These are phyloP conservation scores for Pythium aristosporum DNA, from an alignment of 352 stramenopile genomes.

Conservation along the genomic window DNA sequence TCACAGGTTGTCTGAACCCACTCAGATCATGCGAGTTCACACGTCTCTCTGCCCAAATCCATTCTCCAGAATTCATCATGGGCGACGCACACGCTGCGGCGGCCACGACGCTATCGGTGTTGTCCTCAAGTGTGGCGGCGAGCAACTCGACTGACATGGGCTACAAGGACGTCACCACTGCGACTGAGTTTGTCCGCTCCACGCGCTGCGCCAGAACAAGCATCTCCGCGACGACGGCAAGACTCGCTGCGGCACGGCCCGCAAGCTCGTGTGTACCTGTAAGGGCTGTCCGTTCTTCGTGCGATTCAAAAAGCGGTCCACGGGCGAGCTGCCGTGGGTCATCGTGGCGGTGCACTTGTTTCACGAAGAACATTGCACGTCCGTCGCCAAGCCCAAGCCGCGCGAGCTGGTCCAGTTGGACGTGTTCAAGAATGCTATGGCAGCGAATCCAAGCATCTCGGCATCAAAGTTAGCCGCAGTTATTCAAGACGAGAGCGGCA, in stretches of 20 bases:
- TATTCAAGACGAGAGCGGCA: neutral
- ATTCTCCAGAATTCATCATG: too few relatives aligned
- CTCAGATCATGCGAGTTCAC: too few relatives aligned
- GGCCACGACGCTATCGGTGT: neutral
- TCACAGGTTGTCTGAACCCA: too few relatives aligned
- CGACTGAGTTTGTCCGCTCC: neutral
- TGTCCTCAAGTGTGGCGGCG: neutral
- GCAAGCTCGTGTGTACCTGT: neutral
- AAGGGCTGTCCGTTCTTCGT: neutral
- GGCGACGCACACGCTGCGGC: neutral
- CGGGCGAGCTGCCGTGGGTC: neutral
- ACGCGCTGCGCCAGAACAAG: neutral
- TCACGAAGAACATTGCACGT: neutral
- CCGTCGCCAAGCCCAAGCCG: neutral
- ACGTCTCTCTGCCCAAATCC: too few relatives aligned
- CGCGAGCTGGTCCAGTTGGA: neutral
- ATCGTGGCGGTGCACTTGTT: neutral
- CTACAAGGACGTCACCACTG: neutral
- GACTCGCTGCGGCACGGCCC: neutral
- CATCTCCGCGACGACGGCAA: neutral
- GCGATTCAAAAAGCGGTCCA: neutral
- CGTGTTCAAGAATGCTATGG: neutral
- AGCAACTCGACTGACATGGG: neutral
- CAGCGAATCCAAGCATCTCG: neutral
- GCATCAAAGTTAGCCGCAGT: neutral